Conservation (phyloP, 768 basidiomycete genomes). For the Exsudoporus frostii region DNA sequence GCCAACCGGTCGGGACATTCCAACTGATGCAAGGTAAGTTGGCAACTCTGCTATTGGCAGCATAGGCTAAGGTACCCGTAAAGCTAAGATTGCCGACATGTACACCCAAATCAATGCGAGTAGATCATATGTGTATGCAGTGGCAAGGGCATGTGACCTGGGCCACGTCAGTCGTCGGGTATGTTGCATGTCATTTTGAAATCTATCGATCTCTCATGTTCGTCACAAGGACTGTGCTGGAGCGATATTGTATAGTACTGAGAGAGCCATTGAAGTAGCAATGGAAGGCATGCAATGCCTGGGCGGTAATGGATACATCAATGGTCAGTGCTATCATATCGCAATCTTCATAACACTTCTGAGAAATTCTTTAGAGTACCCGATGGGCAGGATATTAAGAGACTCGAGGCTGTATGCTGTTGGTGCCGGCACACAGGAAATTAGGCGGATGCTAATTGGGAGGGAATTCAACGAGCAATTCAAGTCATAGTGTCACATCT, state of each 20-base stretch:
- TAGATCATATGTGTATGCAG: conserved; percentile 89
- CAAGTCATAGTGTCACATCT: conserved; percentile 18
- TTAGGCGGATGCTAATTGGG: conserved; percentile 90
- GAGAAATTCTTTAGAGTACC: conserved; percentile 63
- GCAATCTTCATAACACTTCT: background rate
- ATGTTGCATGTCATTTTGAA: conserved; percentile 26
- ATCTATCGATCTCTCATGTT: conserved; percentile 7
- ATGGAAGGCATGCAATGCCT: conserved; percentile 91
- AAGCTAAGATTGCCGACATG: conserved; percentile 88
- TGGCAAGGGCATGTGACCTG: conserved; percentile 82
- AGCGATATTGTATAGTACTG: conserved; percentile 90
- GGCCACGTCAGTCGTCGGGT: conserved; percentile 77
- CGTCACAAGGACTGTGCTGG: conserved; percentile 83
- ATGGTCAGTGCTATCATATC: conserved; percentile 48
- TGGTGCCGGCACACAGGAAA: conserved; percentile 97
- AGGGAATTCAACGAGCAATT: conserved; percentile 84
- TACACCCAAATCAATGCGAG: conserved; percentile 90
- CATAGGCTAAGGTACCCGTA: background rate
- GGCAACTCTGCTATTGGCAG: background rate
- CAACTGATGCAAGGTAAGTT: conserved; percentile 89
- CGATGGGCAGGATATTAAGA: conserved; percentile 80
- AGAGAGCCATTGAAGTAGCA: conserved; percentile 87
- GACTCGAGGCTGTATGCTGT: conserved; percentile 90
- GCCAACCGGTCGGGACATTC: conserved; percentile 82
- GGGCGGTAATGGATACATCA: conserved; percentile 95